Evolutionary conservation across 108 stramenopile species (phyloP), one percentile per base, ranked within the genome.

Genomic region (Nitzschia sp.): DNA sequence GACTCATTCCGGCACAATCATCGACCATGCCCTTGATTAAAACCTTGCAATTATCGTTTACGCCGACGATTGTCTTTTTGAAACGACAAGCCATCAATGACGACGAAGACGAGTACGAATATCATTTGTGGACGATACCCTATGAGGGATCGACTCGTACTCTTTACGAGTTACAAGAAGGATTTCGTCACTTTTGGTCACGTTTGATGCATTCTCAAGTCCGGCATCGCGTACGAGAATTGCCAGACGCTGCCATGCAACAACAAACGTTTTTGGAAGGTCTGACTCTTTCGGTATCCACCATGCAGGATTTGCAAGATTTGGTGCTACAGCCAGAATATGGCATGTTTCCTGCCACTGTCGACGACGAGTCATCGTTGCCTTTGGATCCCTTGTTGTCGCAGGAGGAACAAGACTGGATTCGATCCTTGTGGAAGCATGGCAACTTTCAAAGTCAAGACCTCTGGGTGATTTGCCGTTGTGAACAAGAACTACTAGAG

Each of bases 301-400:
- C 49, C 13, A 17, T 51, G 49, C 4, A 51, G 4, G 49, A 51
- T 4, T 51, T 51, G 49, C 4, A 23, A 4, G n/a, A 21, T 5
- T 51, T 51, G 49, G n/a, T 51, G 27, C 26, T 21, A 58, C 56
- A 58, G 4, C 56, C 28, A 29, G 27, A 58, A 58, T 28, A 58
- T 58, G 27, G 15, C 30, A 24, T 58, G 13, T 29, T 58, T 32
- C 31, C 28, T 3, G 6, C 23, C 58, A 38, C 55, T 26, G 18
- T 45, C 4, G 49, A 21, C n/a, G 4, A 21, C 8, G 19, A 51
- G 49, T 8, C 5, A 4, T 4, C 8, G 8, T 19, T 64, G 26
- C 65, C 73, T 36, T 35, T 74, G 46, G 73, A 76, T 46, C 75
- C 75, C 1, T 27, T 34, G 32, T 46, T 64, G 6, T 68, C 67